Conservation (phyloP, 2,329 filamentous ascomycete species). For the Curvularia spicifera region DNA sequence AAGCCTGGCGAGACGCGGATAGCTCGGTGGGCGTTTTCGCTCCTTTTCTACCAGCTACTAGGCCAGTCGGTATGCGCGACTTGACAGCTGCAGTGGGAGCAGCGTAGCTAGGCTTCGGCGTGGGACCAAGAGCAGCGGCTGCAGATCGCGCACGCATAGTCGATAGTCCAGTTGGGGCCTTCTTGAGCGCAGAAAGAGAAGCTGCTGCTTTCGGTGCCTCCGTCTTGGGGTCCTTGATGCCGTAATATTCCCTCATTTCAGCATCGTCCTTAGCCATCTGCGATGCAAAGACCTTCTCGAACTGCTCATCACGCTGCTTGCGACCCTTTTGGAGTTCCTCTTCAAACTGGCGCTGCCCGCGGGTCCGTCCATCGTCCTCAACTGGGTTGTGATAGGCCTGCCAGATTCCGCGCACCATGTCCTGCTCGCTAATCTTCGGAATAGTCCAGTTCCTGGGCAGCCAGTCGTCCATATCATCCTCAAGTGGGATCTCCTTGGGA, state of each 20-base stretch:
- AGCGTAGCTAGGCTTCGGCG: conserved; percentile 46
- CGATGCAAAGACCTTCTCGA: conserved; percentile 70
- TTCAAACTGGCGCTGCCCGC: conserved; percentile 63
- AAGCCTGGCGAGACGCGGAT: conserved; percentile 63
- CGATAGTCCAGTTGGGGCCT: conserved; percentile 49
- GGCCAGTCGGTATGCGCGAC: conserved; percentile 45
- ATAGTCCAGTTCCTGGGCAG: conserved; percentile 59
- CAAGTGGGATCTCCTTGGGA: conserved; percentile 67
- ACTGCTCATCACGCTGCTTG: conserved; percentile 68
- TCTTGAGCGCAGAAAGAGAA: conserved; percentile 20
- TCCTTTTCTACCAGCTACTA: conserved; percentile 52
- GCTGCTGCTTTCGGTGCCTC: conserved; percentile 30
- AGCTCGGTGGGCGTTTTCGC: conserved; percentile 51
- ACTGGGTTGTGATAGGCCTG: conserved; percentile 61
- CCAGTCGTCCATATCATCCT: conserved; percentile 73
- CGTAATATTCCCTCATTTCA: conserved; percentile 51
- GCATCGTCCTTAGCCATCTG: conserved; percentile 61
- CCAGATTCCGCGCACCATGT: conserved; percentile 60
- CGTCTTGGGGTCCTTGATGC: conserved; percentile 35
- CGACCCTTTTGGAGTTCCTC: conserved; percentile 53
- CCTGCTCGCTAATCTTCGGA: conserved; percentile 59
- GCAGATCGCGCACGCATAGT: conserved; percentile 62
- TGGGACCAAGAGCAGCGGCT: conserved; percentile 51
- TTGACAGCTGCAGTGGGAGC: conserved; percentile 50
- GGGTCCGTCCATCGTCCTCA: conserved; percentile 71